Evolutionary conservation across 2,329 filamentous ascomycete species (phyloP).

Genomic region (Thielaviopsis euricoi): DNA sequence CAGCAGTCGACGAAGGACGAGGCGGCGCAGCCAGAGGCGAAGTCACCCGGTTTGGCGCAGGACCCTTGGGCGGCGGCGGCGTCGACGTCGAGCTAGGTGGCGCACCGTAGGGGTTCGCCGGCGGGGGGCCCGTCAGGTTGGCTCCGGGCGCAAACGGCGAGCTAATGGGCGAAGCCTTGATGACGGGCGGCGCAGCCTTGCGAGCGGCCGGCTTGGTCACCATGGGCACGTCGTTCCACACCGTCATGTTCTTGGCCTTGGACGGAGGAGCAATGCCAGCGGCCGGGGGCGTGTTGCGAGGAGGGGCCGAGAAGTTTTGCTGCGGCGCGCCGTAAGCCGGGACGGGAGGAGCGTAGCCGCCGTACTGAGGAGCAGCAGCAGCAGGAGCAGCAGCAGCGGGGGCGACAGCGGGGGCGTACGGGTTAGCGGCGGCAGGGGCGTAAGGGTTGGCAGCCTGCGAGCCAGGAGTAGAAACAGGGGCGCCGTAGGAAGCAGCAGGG

Average conservation of each 20-base stretch:
- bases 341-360: slow-evolving; percentile 15
- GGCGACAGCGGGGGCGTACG: slow-evolving; percentile 9
- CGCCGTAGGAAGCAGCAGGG: not conserved
- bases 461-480: too few species aligned
- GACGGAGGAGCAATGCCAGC: slow-evolving; percentile 36
- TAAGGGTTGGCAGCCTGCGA: slow-evolving; percentile 23
- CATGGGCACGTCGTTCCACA: slow-evolving; percentile 92
- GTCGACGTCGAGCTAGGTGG: slow-evolving; percentile 47
- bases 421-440: slow-evolving; percentile 23
- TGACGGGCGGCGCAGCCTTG: slow-evolving; percentile 41
- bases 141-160: slow-evolving; percentile 60
- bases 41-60: slow-evolving; percentile 50
- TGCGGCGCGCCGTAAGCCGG: slow-evolving; percentile 19
- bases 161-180: slow-evolving; percentile 50
- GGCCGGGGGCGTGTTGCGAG: slow-evolving; percentile 45
- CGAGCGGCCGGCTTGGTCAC: slow-evolving; percentile 61
- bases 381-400: slow-evolving; percentile 1
- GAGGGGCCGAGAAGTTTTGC: slow-evolving; percentile 21
- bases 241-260: slow-evolving; percentile 52
- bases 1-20: slow-evolving; percentile 12
- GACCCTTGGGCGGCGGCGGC: slow-evolving; percentile 69
- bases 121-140: slow-evolving; percentile 35
- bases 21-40: slow-evolving; percentile 48
- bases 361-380: slow-evolving; percentile 6
- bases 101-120: slow-evolving; percentile 40